Percentiles rank a stretch among this genome's conserved stretches.
Conservation (phyloP, 228 moss, liverwort and hornwort species). For the Sphagnum magellanicum region DNA sequence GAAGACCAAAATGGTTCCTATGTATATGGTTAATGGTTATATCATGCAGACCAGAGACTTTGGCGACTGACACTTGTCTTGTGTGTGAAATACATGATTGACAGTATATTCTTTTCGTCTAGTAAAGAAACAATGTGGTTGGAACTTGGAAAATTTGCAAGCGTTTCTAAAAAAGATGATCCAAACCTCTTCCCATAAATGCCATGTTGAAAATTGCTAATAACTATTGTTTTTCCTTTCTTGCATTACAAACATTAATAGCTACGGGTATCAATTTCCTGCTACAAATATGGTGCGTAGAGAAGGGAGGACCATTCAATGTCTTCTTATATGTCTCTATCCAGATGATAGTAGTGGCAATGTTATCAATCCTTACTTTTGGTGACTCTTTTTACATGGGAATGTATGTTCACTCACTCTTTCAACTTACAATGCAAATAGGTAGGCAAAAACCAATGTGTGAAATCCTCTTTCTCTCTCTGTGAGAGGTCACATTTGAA, state of each 20-base stretch:
- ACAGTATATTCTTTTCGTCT: not conserved
- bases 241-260: conserved; percentile 22
- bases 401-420: conserved; percentile 16
- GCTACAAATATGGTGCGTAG: conserved; percentile 38
- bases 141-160: not conserved
- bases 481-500: too few relatives aligned
- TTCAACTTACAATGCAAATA: not conserved
- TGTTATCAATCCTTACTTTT: conserved; percentile 22
- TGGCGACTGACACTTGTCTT: not conserved
- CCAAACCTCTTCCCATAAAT: not conserved
- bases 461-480: too few relatives aligned
- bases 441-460: too few relatives aligned
- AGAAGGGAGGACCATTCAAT: conserved; percentile 28
- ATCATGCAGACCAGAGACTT: not conserved
- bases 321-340: conserved; percentile 40
- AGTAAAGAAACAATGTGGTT: too few relatives aligned
- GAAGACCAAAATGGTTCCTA: not conserved
- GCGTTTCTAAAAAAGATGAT: not conserved
- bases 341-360: conserved; percentile 35
- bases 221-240: too few relatives aligned
- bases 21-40: not conserved
- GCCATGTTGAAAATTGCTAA: not conserved
- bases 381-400: conserved; percentile 47
- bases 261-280: conserved; percentile 16
- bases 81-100: not conserved